Percentiles rank a stretch among this genome's conserved stretches.
Conservation (phyloP, 228 moss, liverwort and hornwort genomes). For the Sphagnum fallax region DNA sequence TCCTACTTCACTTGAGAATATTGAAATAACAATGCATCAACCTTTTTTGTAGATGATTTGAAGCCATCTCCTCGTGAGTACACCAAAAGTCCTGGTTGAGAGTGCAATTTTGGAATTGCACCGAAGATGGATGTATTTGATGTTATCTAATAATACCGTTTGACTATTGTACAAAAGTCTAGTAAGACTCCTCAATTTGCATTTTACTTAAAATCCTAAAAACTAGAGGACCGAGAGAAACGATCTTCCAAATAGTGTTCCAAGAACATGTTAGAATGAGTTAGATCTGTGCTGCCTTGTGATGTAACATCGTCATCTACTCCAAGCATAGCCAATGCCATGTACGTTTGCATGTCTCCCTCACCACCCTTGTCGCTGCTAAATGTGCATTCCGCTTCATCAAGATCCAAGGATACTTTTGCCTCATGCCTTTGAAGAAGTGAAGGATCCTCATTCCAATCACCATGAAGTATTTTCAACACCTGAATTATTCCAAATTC, state of each 20-base stretch:
- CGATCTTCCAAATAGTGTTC: neutral
- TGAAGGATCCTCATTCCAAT: neutral
- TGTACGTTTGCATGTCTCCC: constrained; percentile 38
- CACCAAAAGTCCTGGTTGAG: no score
- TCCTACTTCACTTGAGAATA: no score
- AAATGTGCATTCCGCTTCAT: constrained; percentile 22
- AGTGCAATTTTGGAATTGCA: no score
- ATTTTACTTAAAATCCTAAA: neutral
- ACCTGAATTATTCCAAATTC: neutral
- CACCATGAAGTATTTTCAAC: neutral
- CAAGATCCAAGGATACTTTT: constrained; percentile 43
- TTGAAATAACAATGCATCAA: no score
- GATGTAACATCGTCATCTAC: constrained; percentile 46
- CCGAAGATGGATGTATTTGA: no score
- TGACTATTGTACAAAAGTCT: no score
- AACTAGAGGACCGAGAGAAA: neutral
- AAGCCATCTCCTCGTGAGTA: no score
- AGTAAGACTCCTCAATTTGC: no score
- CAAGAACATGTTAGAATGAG: neutral
- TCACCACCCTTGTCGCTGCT: constrained; percentile 33
- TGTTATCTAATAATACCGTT: no score
- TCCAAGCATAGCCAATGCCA: constrained; percentile 58
- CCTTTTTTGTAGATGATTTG: no score
- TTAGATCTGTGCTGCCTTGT: constrained; percentile 30
- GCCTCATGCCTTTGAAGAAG: constrained; percentile 22